These are phyloP conservation scores for Xylariaceae sp. DNA, from an alignment of 2,329 filamentous ascomycete genomes.

Conservation along the genomic window DNA sequence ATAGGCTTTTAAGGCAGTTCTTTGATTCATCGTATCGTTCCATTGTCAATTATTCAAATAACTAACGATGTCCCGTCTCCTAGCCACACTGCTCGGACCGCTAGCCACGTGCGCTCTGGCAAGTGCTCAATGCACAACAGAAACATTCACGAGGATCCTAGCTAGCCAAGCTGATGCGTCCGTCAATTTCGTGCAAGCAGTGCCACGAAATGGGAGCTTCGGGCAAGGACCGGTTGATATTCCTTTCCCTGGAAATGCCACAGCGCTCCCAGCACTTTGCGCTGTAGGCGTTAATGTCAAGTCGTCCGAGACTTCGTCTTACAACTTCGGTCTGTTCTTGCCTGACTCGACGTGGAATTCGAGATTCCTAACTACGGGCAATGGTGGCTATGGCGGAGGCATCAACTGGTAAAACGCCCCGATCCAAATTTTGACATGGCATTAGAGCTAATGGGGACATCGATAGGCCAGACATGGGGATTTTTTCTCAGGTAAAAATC, in stretches of 20 bases:
- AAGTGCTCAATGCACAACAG: conserved; percentile 22
- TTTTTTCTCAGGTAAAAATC: conserved; percentile 24
- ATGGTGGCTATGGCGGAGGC: conserved; percentile 30
- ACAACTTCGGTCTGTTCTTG: conserved; percentile 32
- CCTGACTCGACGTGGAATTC: conserved; percentile 32
- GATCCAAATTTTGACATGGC: too few species aligned
- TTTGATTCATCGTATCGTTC: too few species aligned
- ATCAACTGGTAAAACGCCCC: conserved; percentile 30
- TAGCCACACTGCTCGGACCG: too few species aligned
- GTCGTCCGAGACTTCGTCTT: conserved; percentile 28
- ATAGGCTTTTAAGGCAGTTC: too few species aligned
- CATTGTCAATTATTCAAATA: too few species aligned
- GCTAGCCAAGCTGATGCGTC: conserved; percentile 18
- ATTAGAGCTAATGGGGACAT: not conserved
- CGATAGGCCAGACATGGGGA: conserved; percentile 41
- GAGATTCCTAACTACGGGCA: conserved; percentile 28
- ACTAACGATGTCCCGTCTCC: too few species aligned
- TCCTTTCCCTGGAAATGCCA: conserved; percentile 25
- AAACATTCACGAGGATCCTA: conserved; percentile 23
- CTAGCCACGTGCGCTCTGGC: conserved; percentile 2
- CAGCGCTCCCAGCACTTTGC: conserved; percentile 28
- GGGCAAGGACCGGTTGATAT: conserved; percentile 19
- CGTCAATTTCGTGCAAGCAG: conserved; percentile 24
- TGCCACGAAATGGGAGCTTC: conserved; percentile 27
- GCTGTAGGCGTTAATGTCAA: conserved; percentile 31